Evolutionary conservation across 2,329 filamentous ascomycete species (phyloP), one percentile per base, ranked within the genome.

Genomic region (Ophiostoma tasmaniense): DNA sequence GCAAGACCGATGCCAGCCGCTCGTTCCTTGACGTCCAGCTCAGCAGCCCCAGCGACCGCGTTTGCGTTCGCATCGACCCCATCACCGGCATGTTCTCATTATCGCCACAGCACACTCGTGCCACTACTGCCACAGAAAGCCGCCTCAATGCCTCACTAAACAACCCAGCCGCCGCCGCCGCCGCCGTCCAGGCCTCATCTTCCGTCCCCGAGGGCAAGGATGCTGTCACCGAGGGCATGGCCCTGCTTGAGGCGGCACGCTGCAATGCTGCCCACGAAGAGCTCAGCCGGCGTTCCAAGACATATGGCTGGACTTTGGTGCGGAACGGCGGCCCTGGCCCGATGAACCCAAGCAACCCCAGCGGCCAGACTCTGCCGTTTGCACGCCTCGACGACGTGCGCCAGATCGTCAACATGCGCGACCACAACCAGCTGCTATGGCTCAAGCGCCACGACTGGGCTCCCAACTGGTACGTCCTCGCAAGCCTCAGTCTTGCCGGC

Each of bases 51-150:
- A 50, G 84, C 33, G 83, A 87, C 68, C 80, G 82, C 50, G 79
- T 90, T 42, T 85, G 81, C 6, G 78, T 96, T 35, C 83, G 85
- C 22, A 83, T 97, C 64, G 92, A 96, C 73, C 87, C 90, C 0
- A 87, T 91, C 33, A 93, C 90, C 0, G 95, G 95, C n/a, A 79
- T 83, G 13, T 89, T 93, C 71, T 86, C 88, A 11, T 78, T 97
- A 50, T 85, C 87, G 69, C 90, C 92, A 71, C 84, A 85, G 71
- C 84, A 85, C 66, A 85, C 86, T 2, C 82, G 81, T 69, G 79
- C 84, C 62, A 81, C 84, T 3, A 80, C 81, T 10, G 81, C 86
- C 25, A 82, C 83, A 22, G 91, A 96, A 75, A 80, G 79, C 39
- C 85, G 84, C 42, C 81, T 96, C 68, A 93, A 92, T 76, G 81